phyloP scores from a whole-genome alignment of 2,329 filamentous ascomycete genomes.

The Pseudogymnoascus sp. region DNA sequence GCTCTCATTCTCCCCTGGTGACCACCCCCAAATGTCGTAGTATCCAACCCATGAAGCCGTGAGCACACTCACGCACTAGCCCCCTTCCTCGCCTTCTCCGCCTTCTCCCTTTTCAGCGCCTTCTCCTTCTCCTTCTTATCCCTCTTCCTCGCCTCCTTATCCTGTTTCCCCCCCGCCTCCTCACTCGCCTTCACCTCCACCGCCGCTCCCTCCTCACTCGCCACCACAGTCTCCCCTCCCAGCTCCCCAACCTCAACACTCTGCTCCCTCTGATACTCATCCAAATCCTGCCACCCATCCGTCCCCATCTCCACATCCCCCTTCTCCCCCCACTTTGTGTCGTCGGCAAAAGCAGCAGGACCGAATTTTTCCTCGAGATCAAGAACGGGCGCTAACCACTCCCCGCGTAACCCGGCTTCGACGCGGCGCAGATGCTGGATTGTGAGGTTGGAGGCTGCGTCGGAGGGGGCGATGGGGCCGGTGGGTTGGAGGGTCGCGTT shows the following conservation, averaged over 20 bases:
- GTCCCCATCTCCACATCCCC: slow-evolving; percentile 20
- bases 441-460: slow-evolving; percentile 31
- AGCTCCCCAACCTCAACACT: slow-evolving; percentile 24
- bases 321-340: slow-evolving; percentile 17
- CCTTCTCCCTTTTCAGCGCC: slow-evolving; percentile 47
- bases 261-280: slow-evolving; percentile 30
- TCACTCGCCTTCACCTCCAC: slow-evolving; percentile 32
- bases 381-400: slow-evolving; percentile 37
- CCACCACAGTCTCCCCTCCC: slow-evolving; percentile 13
- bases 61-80: neutral
- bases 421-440: slow-evolving; percentile 46
- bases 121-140: slow-evolving; percentile 39
- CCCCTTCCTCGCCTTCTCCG: slow-evolving; percentile 39
- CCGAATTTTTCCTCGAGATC: slow-evolving; percentile 34
- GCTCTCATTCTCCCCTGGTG: neutral
- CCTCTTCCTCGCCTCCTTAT: slow-evolving; percentile 32
- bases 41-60: neutral
- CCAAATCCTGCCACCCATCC: slow-evolving; percentile 30
- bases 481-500: slow-evolving; percentile 28
- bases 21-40: neutral
- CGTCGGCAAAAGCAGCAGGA: slow-evolving; percentile 21
- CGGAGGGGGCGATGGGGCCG: slow-evolving; percentile 23
- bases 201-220: slow-evolving; percentile 34
- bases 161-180: slow-evolving; percentile 30
- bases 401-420: slow-evolving; percentile 43